Evolutionary conservation across 1,139 yeast genomes (phyloP).

Genomic region (Lodderomyces parapsilosis): DNA sequence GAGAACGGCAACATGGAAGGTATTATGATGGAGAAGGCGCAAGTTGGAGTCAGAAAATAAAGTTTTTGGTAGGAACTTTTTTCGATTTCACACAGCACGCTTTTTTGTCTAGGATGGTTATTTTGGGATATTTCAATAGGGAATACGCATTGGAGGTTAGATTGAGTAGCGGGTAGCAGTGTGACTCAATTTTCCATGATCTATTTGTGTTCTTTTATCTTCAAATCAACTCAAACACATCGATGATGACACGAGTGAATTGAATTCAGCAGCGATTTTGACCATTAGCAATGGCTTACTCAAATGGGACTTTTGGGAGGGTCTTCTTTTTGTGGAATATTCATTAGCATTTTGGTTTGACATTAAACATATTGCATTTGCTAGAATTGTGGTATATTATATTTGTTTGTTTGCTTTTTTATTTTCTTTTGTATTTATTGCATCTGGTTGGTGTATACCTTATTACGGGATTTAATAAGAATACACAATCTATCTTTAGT

Average conservation of each 20-base stretch:
- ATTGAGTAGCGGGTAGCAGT: slow-evolving; percentile 1
- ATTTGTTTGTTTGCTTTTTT: background rate
- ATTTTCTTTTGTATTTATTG: background rate
- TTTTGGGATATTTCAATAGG: background rate
- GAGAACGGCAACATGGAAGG: background rate
- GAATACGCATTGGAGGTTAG: background rate
- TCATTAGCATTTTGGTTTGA: background rate
- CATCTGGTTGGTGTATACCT: background rate
- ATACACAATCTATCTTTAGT: background rate
- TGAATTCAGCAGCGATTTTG: too few relatives aligned
- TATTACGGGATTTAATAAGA: slow-evolving; percentile 4
- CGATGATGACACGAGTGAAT: slow-evolving; percentile 2
- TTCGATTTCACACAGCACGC: background rate
- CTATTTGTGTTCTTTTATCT: background rate
- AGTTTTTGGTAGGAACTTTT: background rate
- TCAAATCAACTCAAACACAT: background rate
- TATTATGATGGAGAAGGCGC: slow-evolving; percentile 3
- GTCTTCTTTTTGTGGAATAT: background rate
- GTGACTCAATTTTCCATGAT: background rate
- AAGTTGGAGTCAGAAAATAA: background rate
- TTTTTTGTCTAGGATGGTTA: slow-evolving; percentile 1
- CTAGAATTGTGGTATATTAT: too few relatives aligned
- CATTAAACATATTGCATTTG: background rate
- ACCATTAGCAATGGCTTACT: too few relatives aligned
- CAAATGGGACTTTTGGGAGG: slow-evolving; percentile 2